Evolutionary conservation across 2,329 filamentous ascomycete genomes (phyloP).

Genomic region (Colletotrichum shisoi): DNA sequence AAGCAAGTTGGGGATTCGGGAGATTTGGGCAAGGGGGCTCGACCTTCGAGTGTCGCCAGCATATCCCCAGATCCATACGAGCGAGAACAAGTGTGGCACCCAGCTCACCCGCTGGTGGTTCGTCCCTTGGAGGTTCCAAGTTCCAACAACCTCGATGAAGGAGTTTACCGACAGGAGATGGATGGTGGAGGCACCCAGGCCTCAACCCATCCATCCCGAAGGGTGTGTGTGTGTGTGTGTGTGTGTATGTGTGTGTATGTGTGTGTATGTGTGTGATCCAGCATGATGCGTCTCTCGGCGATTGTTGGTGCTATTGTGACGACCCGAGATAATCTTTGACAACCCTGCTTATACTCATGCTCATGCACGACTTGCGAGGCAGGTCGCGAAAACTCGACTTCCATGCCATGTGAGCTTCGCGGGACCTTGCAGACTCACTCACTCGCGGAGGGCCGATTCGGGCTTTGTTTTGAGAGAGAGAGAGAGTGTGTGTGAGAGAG

Average conservation of each 20-base stretch:
- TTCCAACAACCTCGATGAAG: background rate
- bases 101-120: slow-evolving; percentile 12
- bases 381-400: slow-evolving; percentile 24
- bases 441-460: slow-evolving; percentile 21
- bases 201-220: background rate
- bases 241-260: background rate
- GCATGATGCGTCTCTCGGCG: slow-evolving; percentile 1
- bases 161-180: background rate
- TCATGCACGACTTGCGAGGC: background rate
- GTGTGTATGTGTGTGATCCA: background rate
- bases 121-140: background rate
- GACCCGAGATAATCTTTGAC: background rate
- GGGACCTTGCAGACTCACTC: slow-evolving; percentile 34
- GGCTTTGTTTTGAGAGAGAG: slow-evolving; percentile 6
- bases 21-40: background rate
- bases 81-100: slow-evolving; percentile 9
- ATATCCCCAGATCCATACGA: background rate
- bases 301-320: background rate
- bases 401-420: slow-evolving; percentile 26
- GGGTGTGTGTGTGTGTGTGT: background rate
- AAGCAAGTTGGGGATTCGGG: background rate
- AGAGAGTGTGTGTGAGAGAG: no score
- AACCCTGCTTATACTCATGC: background rate
- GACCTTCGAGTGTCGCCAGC: slow-evolving; percentile 6
- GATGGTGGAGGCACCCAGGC: background rate